phyloP scores from a whole-genome alignment of 2,329 filamentous ascomycete genomes.

The Colletotrichum sp. region DNA sequence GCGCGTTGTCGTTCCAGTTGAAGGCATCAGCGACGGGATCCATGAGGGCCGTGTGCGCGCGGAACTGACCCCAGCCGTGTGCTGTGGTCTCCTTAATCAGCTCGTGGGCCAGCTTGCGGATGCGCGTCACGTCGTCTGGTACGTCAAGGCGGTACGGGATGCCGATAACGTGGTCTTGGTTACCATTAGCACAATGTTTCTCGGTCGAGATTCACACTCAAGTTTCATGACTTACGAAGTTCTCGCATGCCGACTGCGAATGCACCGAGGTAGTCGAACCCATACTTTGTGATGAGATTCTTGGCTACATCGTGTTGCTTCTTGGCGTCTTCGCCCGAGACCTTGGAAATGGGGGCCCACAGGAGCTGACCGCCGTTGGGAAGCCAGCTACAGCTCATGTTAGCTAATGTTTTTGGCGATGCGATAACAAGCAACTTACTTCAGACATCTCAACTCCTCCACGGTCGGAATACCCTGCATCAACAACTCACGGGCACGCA shows the following conservation, averaged over 20 bases:
- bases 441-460: slow-evolving; percentile 41
- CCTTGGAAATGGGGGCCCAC: slow-evolving; percentile 41
- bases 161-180: slow-evolving; percentile 52
- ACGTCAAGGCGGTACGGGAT: slow-evolving; percentile 55
- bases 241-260: slow-evolving; percentile 32
- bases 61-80: slow-evolving; percentile 47
- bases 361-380: slow-evolving; percentile 42
- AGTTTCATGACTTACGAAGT: slow-evolving; percentile 25
- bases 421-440: slow-evolving; percentile 1
- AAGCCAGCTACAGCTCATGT: slow-evolving; percentile 27
- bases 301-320: slow-evolving; percentile 36
- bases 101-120: slow-evolving; percentile 29
- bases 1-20: slow-evolving; percentile 42
- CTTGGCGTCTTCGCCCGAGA: slow-evolving; percentile 37
- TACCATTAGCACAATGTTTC: not conserved
- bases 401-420: not conserved
- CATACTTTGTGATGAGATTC: slow-evolving; percentile 25
- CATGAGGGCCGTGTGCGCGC: slow-evolving; percentile 48
- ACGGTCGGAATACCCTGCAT: slow-evolving; percentile 40
- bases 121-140: slow-evolving; percentile 36
- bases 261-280: slow-evolving; percentile 35
- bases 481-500: slow-evolving; percentile 26
- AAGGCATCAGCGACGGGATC: slow-evolving; percentile 49
- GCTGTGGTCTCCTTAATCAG: slow-evolving; percentile 43
- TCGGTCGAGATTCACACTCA: not conserved